phyloP scores from a whole-genome alignment of 495 filamentous ascomycete genomes.

The Annulohypoxylon nitens region DNA sequence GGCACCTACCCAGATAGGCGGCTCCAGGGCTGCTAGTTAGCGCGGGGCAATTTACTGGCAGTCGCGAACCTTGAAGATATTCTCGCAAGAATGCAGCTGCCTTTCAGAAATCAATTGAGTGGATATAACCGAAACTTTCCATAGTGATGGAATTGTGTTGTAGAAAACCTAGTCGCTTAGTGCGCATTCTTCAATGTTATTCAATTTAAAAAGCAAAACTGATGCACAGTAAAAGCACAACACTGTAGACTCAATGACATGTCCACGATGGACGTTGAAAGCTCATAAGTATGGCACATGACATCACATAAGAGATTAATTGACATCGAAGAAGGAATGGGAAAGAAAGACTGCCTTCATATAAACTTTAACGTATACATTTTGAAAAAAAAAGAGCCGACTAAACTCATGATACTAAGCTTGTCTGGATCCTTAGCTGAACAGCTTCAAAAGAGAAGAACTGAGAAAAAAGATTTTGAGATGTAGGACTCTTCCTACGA shows the following conservation, averaged over 20 bases:
- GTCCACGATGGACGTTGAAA: neutral
- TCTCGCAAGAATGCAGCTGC: neutral
- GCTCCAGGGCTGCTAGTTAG: neutral
- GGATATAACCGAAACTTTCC: conserved; percentile 3
- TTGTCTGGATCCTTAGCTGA: neutral
- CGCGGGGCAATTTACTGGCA: neutral
- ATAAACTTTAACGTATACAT: too few species aligned
- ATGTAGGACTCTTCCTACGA: neutral
- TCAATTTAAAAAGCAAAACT: neutral
- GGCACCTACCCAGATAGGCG: conserved; percentile 20
- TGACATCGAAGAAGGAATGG: neutral
- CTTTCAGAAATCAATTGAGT: neutral
- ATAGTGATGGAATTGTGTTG: neutral
- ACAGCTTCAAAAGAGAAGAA: neutral
- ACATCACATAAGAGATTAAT: neutral
- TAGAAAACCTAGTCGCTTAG: neutral
- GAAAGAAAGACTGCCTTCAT: neutral
- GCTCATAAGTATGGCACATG: neutral
- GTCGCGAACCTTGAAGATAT: neutral
- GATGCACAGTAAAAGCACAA: neutral
- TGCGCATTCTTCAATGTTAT: neutral
- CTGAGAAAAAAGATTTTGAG: neutral
- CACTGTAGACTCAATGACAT: neutral
- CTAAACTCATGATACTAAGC: neutral
- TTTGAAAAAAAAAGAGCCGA: neutral